Evolutionary conservation across 2,329 filamentous ascomycete species (phyloP).

Genomic region (Stachybotrys chartarum): DNA sequence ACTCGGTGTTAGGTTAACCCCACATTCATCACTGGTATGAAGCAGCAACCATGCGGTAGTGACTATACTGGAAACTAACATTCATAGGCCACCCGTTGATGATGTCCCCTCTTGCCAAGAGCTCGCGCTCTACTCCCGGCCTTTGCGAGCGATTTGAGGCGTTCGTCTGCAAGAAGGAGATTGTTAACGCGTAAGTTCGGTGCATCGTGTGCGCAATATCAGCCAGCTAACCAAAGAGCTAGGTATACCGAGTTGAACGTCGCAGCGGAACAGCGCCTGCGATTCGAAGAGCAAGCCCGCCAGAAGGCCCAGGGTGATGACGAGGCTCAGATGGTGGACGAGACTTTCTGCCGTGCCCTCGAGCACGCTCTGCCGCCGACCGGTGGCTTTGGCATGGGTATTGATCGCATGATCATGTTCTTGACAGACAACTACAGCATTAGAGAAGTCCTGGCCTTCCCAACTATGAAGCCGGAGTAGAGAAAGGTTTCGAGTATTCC

Average conservation of each 20-base stretch:
- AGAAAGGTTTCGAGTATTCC: neutral
- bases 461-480: conserved; percentile 71
- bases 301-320: conserved; percentile 97
- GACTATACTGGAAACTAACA: neutral
- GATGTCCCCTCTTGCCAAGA: conserved; percentile 93
- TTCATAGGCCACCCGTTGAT: conserved; percentile 52
- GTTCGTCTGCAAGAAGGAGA: conserved; percentile 74
- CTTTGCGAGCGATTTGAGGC: conserved; percentile 96
- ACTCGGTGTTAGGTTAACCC: conserved; percentile 56
- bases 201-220: neutral
- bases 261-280: conserved; percentile 85
- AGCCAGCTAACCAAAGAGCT: neutral
- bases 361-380: conserved; percentile 91
- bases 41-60: neutral
- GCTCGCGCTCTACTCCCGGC: conserved; percentile 72
- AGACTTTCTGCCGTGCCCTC: conserved; percentile 86
- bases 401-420: conserved; percentile 93
- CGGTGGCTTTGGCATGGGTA: conserved; percentile 93
- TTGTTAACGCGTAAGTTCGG: conserved; percentile 66
- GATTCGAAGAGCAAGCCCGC: conserved; percentile 81
- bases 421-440: conserved; percentile 90
- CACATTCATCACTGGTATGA: conserved; percentile 42
- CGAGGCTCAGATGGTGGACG: conserved; percentile 91
- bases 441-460: conserved; percentile 93
- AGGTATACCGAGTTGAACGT: conserved; percentile 87